phyloP scores from a whole-genome alignment of 2,329 filamentous ascomycete genomes.

The Paecilomyces formosus region DNA sequence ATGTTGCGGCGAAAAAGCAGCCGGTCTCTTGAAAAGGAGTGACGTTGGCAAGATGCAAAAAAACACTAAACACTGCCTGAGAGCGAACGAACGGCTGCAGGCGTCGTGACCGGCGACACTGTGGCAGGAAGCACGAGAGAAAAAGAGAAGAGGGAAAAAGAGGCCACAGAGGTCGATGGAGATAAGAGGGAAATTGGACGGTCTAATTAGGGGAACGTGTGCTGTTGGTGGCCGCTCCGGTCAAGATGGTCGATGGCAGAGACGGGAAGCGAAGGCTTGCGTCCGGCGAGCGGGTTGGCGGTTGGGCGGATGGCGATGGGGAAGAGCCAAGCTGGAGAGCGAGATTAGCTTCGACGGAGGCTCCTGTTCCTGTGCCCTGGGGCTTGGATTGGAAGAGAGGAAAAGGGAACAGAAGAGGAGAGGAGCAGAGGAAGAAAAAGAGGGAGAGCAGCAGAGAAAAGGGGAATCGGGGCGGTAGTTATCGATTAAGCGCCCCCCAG shows the following conservation, averaged over 20 bases:
- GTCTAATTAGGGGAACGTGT: neutral
- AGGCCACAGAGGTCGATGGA: neutral
- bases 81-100: conserved; percentile 1
- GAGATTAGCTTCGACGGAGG: neutral
- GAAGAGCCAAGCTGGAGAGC: neutral
- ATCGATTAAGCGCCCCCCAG: too few species aligned
- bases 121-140: neutral
- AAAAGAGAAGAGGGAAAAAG: neutral
- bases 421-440: neutral
- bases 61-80: neutral
- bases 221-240: neutral
- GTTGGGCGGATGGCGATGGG: neutral
- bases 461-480: too few species aligned
- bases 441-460: neutral
- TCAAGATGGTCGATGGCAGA: neutral
- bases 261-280: neutral
- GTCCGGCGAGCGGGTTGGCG: neutral
- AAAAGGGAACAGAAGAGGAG: neutral
- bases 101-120: conserved; percentile 6
- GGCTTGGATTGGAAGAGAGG: neutral
- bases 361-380: neutral
- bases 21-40: neutral
- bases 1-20: neutral
- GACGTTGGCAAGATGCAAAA: neutral
- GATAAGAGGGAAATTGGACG: neutral